Evolutionary conservation across 495 filamentous ascomycete genomes (phyloP).

Genomic region (Penicillium cinerascens): DNA sequence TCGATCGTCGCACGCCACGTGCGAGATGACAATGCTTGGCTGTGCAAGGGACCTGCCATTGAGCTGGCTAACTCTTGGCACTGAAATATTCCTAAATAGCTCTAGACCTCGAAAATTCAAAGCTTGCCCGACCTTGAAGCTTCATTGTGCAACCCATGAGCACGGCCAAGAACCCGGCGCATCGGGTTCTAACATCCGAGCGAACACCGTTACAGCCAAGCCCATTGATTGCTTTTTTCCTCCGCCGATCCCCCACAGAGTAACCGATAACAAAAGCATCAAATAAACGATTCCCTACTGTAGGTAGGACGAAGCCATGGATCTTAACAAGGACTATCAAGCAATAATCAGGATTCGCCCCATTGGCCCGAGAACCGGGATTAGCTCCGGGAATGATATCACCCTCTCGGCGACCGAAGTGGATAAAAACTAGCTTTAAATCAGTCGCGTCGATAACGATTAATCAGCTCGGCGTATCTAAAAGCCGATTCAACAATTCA

Average conservation of each 20-base stretch:
- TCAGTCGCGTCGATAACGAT: constrained; percentile 8
- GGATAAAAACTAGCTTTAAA: neutral
- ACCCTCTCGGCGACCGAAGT: neutral
- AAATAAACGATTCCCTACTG: neutral
- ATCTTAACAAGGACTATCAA: no score
- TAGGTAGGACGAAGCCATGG: no score
- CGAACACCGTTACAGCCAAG: neutral
- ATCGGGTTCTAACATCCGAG: neutral
- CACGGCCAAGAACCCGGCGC: neutral
- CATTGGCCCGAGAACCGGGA: neutral
- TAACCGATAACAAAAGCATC: neutral
- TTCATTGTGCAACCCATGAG: neutral
- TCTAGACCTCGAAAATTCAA: neutral
- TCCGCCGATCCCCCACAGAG: neutral
- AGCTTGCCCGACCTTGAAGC: no score
- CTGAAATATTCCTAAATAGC: neutral
- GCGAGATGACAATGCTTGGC: no score
- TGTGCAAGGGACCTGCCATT: neutral
- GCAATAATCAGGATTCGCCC: no score
- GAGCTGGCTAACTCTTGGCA: neutral
- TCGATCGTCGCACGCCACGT: no score
- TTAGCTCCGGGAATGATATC: constrained; percentile 2
- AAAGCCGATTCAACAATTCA: neutral
- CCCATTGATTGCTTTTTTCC: neutral
- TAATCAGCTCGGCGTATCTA: constrained; percentile 18